Evolutionary conservation across 371 early-diverging fungal genomes (phyloP).

Genomic region (Mucor piriformis): DNA sequence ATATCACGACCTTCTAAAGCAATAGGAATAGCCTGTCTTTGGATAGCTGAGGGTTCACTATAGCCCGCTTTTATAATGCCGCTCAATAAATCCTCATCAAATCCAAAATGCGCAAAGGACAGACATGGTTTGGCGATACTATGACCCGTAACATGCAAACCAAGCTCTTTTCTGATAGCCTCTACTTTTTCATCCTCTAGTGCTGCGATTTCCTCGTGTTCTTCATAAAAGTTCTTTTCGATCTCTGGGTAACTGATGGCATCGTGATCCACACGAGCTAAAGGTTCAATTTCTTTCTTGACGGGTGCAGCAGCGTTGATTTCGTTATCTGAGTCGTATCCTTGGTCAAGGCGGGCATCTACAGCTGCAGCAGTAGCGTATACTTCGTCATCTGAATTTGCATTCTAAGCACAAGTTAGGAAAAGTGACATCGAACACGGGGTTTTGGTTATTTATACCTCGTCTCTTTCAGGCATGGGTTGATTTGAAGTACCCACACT

Average conservation of each 20-base stretch:
- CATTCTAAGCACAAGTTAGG: constrained; percentile 55
- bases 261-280: constrained; percentile 73
- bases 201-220: constrained; percentile 73
- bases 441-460: constrained; percentile 34
- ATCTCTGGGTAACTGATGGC: constrained; percentile 73
- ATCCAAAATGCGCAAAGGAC: constrained; percentile 88
- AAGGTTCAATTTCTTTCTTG: constrained; percentile 68
- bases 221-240: constrained; percentile 83
- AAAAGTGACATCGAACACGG: background rate
- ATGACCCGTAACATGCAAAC: constrained; percentile 67
- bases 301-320: constrained; percentile 5
- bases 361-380: constrained; percentile 82
- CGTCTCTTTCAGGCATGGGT: constrained; percentile 48
- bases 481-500: constrained; percentile 60
- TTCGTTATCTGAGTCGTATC: constrained; percentile 38
- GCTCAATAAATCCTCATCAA: constrained; percentile 73
- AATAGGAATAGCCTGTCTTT: constrained; percentile 78
- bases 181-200: constrained; percentile 59
- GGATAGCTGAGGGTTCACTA: constrained; percentile 79
- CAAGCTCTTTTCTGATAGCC: constrained; percentile 60
- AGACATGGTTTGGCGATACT: constrained; percentile 77
- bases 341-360: constrained; percentile 52
- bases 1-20: constrained; percentile 81
- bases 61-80: constrained; percentile 67
- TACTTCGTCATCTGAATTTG: constrained; percentile 86